These are phyloP conservation scores for Henningerozyma blattae DNA, from an alignment of 805 yeast genomes.

Conservation along the genomic window DNA sequence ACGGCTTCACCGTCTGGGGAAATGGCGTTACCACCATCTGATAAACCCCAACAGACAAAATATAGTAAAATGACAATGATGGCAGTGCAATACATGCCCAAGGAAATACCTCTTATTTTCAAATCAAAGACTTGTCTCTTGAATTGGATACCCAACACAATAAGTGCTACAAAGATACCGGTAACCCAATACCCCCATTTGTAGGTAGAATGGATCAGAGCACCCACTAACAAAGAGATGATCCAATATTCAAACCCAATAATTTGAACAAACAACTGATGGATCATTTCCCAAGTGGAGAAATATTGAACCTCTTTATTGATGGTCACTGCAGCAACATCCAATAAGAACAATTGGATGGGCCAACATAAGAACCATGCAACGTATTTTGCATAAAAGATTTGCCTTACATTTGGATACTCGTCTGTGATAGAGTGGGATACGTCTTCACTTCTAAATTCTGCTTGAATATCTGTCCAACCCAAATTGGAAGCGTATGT, in stretches of 20 bases:
- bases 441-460: constrained; percentile 35
- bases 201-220: constrained; percentile 33
- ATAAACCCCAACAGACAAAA: constrained; percentile 15
- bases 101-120: background rate
- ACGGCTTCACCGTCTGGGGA: constrained; percentile 47
- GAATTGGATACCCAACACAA: background rate
- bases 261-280: constrained; percentile 21
- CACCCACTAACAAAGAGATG: constrained; percentile 34
- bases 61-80: constrained; percentile 2
- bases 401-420: constrained; percentile 34
- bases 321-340: constrained; percentile 5
- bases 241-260: constrained; percentile 38
- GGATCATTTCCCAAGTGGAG: background rate
- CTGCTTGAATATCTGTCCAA: constrained; percentile 36
- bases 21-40: constrained; percentile 53
- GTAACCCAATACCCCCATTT: constrained; percentile 42
- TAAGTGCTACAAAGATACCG: constrained; percentile 26
- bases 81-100: background rate
- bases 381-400: constrained; percentile 43
- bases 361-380: constrained; percentile 44
- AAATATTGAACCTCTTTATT: constrained; percentile 5
- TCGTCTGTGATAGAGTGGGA: constrained; percentile 19
- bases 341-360: background rate
- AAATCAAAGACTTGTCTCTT: background rate
- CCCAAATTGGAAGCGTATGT: constrained; percentile 52